Evolutionary conservation across 2,329 filamentous ascomycete species (phyloP).

Genomic region (Penicillium brevicompactum): DNA sequence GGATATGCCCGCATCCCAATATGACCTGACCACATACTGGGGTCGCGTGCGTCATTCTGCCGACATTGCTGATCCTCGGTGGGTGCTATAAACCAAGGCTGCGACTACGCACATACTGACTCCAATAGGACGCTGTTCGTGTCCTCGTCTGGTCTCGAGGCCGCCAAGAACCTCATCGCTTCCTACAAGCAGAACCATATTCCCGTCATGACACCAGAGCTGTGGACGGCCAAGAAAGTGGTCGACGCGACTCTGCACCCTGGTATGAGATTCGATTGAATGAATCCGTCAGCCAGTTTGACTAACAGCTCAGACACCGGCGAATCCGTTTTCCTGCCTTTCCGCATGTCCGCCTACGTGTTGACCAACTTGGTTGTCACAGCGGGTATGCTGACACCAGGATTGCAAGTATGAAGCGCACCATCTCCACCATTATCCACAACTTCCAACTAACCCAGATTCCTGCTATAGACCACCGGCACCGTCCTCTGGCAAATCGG

Average conservation of each 20-base stretch:
- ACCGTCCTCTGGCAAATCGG: slow-evolving; percentile 92
- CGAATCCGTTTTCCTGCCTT: slow-evolving; percentile 86
- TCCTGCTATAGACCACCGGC: slow-evolving; percentile 64
- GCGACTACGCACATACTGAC: neutral
- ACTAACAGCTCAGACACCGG: slow-evolving; percentile 71
- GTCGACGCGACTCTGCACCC: slow-evolving; percentile 96
- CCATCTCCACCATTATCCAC: neutral
- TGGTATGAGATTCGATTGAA: slow-evolving; percentile 57
- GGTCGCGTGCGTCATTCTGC: slow-evolving; percentile 88
- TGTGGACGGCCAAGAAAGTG: slow-evolving; percentile 96
- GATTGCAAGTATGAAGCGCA: slow-evolving; percentile 60
- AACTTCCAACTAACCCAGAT: neutral
- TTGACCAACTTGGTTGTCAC: slow-evolving; percentile 93
- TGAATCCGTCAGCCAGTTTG: neutral
- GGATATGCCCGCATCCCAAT: slow-evolving; percentile 87
- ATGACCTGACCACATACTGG: slow-evolving; percentile 92
- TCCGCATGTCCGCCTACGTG: slow-evolving; percentile 96
- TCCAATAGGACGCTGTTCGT: slow-evolving; percentile 77
- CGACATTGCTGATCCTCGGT: slow-evolving; percentile 94
- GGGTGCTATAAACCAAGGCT: slow-evolving; percentile 56
- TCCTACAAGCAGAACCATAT: slow-evolving; percentile 85
- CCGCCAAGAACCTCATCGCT: slow-evolving; percentile 79
- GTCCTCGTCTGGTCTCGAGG: slow-evolving; percentile 74
- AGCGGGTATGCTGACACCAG: slow-evolving; percentile 93
- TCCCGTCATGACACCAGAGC: slow-evolving; percentile 77